Base-by-base conservation (phyloP, 2,329 filamentous ascomycete genomes). In the Aspergillus sp. region DNA sequence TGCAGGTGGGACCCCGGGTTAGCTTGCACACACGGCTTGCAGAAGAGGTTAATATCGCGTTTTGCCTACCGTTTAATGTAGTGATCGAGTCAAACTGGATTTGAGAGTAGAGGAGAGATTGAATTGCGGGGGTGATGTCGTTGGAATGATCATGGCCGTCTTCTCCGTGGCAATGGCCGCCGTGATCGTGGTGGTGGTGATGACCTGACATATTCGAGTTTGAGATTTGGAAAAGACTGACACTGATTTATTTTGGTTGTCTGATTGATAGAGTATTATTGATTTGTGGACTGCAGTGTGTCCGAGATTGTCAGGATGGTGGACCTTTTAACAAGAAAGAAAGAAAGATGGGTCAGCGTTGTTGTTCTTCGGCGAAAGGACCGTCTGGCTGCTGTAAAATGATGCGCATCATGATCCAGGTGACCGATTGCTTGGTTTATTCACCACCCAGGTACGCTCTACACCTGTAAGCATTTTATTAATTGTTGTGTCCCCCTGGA, bases 111-210 rank as follows among this genome's bases (percentile, higher is more conserved):
- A 99, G 87, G 44, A 92, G 92, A 69, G 88, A 89, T 77, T 98
- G 94, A 15, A 97, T 83, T 1, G 93, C 94, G 0, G 95, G 95
- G 1, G 91, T 93, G 70, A 96, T 86, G 80, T 98, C 94, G 80
- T 98, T 91, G 50, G 86, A 89, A 79, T 97, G 94, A 76, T 96
- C 92, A 75, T 97, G 92, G 44, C 81, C 84, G 61, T 83, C 82
- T 66, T 81, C 78, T 64, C 81, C 80, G 63, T 83, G 80, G 59
- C 76, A 81, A 68, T 83, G 80, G 48, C 77, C 76, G 59, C 70
- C 69, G 62, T 81, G 75, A 54, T 74, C 68, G 53, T 75, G 64
- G 44, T 77, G 72, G 54, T 78, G 73, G 64, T 75, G 68, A 61
- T 78, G 75, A 3, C 69, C 70, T 19, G 75, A 72, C 74, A 75